phyloP scores from a whole-genome alignment of 495 filamentous ascomycete species.

The Aspergillus nanangensis region DNA sequence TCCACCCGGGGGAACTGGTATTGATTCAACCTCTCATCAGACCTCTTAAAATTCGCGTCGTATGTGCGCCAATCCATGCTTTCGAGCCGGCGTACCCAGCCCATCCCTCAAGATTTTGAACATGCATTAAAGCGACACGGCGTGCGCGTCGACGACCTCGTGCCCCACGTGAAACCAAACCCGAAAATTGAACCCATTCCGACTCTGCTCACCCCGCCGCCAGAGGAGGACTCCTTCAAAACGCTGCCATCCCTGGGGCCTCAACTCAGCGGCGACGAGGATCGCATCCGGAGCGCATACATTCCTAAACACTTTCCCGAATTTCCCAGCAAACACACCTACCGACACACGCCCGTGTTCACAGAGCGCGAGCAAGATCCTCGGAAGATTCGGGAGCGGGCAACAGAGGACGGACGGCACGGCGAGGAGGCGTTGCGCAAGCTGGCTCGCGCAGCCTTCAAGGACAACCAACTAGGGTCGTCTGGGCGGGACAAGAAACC shows the following conservation, averaged over 20 bases:
- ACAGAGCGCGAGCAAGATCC: constrained; percentile 64
- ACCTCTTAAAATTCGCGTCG: constrained; percentile 53
- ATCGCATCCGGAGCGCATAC: constrained; percentile 45
- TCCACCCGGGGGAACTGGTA: constrained; percentile 2
- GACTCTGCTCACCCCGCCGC: constrained; percentile 42
- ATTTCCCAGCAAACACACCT: constrained; percentile 72
- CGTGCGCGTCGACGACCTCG: constrained; percentile 34
- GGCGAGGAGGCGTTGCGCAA: constrained; percentile 71
- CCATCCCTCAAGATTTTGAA: constrained; percentile 67
- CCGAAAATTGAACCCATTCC: constrained; percentile 25
- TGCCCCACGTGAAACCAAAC: constrained; percentile 33
- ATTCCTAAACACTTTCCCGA: constrained; percentile 65
- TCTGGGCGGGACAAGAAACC: constrained; percentile 38
- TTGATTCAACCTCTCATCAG: constrained; percentile 31
- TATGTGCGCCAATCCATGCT: constrained; percentile 59
- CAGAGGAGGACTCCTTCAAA: constrained; percentile 36
- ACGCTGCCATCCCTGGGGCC: constrained; percentile 45
- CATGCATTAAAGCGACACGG: constrained; percentile 47
- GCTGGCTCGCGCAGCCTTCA: constrained; percentile 50
- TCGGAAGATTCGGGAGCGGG: constrained; percentile 64
- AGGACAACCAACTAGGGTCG: constrained; percentile 35
- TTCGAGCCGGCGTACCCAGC: constrained; percentile 52
- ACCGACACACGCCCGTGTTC: constrained; percentile 61
- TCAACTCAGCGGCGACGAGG: constrained; percentile 47
- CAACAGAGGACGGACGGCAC: constrained; percentile 66